These are phyloP conservation scores for Sanghuangporus sanghuang DNA, from an alignment of 1,284 basidiomycete genomes.

Conservation along the genomic window DNA sequence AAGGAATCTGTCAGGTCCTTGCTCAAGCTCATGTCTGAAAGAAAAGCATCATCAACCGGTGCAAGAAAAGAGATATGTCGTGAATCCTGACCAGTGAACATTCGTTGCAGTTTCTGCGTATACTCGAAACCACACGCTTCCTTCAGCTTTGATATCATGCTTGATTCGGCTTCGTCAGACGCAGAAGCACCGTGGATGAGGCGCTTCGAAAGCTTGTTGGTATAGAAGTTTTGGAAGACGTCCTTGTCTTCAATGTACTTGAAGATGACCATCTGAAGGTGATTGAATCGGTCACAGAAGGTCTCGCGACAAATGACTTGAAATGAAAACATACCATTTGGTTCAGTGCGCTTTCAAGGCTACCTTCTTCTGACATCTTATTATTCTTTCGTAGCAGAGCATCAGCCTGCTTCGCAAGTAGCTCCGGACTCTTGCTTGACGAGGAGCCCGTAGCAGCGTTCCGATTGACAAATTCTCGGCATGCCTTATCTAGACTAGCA, in stretches of 20 bases:
- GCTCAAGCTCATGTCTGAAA: slow-evolving; percentile 91
- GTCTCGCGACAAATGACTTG: background rate
- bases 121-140: slow-evolving; percentile 99
- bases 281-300: background rate
- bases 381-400: slow-evolving; percentile 91
- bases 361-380: slow-evolving; percentile 89
- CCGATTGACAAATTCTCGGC: slow-evolving; percentile 88
- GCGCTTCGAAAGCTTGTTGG: slow-evolving; percentile 92
- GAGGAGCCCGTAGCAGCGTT: slow-evolving; percentile 86
- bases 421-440: slow-evolving; percentile 88
- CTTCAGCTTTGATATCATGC: slow-evolving; percentile 99
- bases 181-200: slow-evolving; percentile 91
- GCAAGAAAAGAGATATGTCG: background rate
- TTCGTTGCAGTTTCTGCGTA: slow-evolving; percentile 95
- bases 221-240: slow-evolving; percentile 99
- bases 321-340: slow-evolving; percentile 65
- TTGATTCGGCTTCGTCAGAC: slow-evolving; percentile 95
- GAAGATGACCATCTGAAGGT: slow-evolving; percentile 88
- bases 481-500: slow-evolving; percentile 93
- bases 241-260: slow-evolving; percentile 99
- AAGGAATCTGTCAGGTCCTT: slow-evolving; percentile 96
- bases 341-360: slow-evolving; percentile 86
- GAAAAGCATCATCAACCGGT: slow-evolving; percentile 12
- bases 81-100: slow-evolving; percentile 82
- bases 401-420: slow-evolving; percentile 93